Evolutionary conservation across 2,329 filamentous ascomycete genomes (phyloP).

Genomic region (Coleophoma cylindrospora): DNA sequence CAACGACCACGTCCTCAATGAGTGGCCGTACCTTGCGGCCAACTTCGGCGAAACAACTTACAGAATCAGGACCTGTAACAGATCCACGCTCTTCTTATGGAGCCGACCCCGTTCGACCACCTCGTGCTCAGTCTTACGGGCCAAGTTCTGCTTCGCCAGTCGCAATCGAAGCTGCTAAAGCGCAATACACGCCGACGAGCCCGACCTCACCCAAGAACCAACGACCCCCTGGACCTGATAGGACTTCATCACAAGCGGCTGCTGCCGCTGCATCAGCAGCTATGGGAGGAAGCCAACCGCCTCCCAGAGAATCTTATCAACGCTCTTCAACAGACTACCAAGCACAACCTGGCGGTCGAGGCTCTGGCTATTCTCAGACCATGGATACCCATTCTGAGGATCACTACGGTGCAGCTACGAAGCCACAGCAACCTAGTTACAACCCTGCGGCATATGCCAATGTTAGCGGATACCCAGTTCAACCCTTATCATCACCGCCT

Average conservation of each 20-base stretch:
- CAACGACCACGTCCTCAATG: constrained; percentile 18
- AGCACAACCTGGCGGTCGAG: constrained; percentile 7
- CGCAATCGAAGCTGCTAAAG: constrained; percentile 59
- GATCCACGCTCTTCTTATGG: constrained; percentile 23
- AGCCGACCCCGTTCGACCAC: constrained; percentile 19
- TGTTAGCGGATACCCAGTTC: constrained; percentile 46
- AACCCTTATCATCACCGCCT: constrained; percentile 26
- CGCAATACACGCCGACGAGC: constrained; percentile 45
- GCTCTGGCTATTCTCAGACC: constrained; percentile 2
- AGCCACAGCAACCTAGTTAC: constrained; percentile 56
- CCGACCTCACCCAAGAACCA: constrained; percentile 40
- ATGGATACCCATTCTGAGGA: constrained; percentile 10
- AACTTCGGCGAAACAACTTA: constrained; percentile 15
- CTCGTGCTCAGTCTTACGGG: constrained; percentile 29
- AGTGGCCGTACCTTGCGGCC: constrained; percentile 21
- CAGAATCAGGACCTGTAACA: constrained; percentile 6
- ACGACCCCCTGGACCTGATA: constrained; percentile 45
- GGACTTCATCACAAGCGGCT: constrained; percentile 42
- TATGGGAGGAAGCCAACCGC: constrained; percentile 40
- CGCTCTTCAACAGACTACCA: constrained; percentile 23
- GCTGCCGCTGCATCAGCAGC: constrained; percentile 55
- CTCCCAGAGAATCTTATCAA: constrained; percentile 21
- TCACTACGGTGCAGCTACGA: constrained; percentile 22
- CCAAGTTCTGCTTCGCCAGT: constrained; percentile 37
- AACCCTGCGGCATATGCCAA: constrained; percentile 74